phyloP scores from a whole-genome alignment of 2,329 filamentous ascomycete genomes.

The Berkeleyomyces rouxiae region DNA sequence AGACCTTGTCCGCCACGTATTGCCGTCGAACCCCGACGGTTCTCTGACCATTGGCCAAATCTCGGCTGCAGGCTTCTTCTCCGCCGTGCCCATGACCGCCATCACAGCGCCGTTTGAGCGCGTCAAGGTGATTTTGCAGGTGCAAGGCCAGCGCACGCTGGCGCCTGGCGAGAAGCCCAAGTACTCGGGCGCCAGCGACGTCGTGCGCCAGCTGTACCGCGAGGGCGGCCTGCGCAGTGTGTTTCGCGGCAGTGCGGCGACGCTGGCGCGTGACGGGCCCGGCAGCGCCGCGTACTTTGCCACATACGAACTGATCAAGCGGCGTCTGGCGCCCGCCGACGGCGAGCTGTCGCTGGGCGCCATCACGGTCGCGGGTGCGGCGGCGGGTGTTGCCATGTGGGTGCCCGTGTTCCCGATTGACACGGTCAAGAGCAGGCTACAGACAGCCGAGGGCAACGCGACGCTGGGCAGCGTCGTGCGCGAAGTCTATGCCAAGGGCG shows the following conservation, averaged over 20 bases:
- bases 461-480: constrained; percentile 65
- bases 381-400: constrained; percentile 96
- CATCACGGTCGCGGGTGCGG: constrained; percentile 72
- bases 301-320: constrained; percentile 92
- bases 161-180: constrained; percentile 82
- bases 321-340: constrained; percentile 67
- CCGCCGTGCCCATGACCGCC: constrained; percentile 87
- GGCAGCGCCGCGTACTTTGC: constrained; percentile 93
- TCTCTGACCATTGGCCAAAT: constrained; percentile 71
- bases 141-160: constrained; percentile 83
- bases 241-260: constrained; percentile 81
- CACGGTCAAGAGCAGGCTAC: constrained; percentile 85
- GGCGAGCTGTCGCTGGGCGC: constrained; percentile 69
- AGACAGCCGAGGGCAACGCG: constrained; percentile 75
- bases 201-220: constrained; percentile 81
- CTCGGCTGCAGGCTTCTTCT: constrained; percentile 90
- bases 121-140: constrained; percentile 95
- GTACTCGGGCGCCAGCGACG: constrained; percentile 74
- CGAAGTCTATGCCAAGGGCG: constrained; percentile 69
- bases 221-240: constrained; percentile 83
- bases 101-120: constrained; percentile 99
- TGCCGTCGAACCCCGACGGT: constrained; percentile 48
- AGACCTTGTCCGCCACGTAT: constrained; percentile 56
- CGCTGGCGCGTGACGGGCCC: constrained; percentile 81
- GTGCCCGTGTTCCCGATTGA: constrained; percentile 96